Conservation (phyloP, 2,329 filamentous ascomycete genomes). For the Diplodia sapinea region DNA sequence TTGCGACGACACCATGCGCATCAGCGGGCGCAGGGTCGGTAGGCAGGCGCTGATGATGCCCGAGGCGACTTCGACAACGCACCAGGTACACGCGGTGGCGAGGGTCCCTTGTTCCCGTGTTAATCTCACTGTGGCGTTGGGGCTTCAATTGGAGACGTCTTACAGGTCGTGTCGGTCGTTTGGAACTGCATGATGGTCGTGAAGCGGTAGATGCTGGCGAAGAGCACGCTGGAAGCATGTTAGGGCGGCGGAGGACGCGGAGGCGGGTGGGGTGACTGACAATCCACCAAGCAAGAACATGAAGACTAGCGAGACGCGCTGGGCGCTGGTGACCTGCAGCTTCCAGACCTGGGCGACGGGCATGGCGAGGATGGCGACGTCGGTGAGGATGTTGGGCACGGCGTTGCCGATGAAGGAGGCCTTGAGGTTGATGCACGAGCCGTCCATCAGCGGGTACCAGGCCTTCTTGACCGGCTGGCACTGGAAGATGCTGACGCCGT, state of each 20-base stretch:
- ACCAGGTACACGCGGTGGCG: constrained; percentile 34
- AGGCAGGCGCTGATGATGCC: constrained; percentile 35
- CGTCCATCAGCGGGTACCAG: constrained; percentile 55
- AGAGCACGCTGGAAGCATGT: constrained; percentile 34
- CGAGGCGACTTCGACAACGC: constrained; percentile 34
- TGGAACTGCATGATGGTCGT: constrained; percentile 35
- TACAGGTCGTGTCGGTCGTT: constrained; percentile 32
- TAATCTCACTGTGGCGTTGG: too few relatives aligned
- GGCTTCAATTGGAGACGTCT: background rate
- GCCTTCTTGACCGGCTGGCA: constrained; percentile 58
- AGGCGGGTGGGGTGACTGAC: constrained; percentile 36
- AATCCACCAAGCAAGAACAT: constrained; percentile 56
- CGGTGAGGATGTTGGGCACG: constrained; percentile 55
- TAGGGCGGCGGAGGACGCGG: background rate
- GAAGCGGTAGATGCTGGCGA: constrained; percentile 34
- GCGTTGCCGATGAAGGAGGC: constrained; percentile 60
- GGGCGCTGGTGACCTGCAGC: constrained; percentile 51
- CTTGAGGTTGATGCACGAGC: constrained; percentile 58
- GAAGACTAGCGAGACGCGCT: constrained; percentile 54
- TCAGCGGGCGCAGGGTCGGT: constrained; percentile 34
- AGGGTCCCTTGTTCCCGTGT: constrained; percentile 19
- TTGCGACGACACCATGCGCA: constrained; percentile 33
- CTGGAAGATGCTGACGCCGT: constrained; percentile 60
- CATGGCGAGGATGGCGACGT: constrained; percentile 55
- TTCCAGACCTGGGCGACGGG: constrained; percentile 56